Base-by-base conservation (phyloP, 1,284 basidiomycete genomes). In the Mycosarcoma mackinlayi region DNA sequence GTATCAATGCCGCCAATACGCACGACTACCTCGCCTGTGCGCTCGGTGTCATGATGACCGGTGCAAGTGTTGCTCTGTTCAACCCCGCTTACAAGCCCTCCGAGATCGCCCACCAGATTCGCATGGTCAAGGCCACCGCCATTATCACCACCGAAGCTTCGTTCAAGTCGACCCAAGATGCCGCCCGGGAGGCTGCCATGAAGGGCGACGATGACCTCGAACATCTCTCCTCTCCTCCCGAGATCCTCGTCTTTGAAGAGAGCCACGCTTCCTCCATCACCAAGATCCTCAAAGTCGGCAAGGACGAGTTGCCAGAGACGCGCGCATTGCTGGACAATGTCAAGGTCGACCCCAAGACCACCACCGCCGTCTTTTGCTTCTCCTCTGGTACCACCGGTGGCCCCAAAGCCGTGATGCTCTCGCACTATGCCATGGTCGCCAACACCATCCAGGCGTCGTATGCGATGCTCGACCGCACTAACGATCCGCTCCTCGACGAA, bases 321-420 rank as follows among this genome's bases (percentile, higher is more conserved):
- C 51, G 50, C 39, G 34, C 58, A 39, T 49, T 61, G 38, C 56
- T 67, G 24, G 67, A 75, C 38, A 50, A 56, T 44, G 67, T 75
- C 30, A 27, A 61, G 37, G 23, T 73, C 47, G 59, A 69, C 50
- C 73, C 72, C 11, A 50, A 53, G 24, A 51, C 47, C 21, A 70
- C 77, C 44, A 67, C 70, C 19, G 77, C 77, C 21, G 59, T 79
- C 28, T 75, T 62, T 35, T 81, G 79, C 51, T 79, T 79, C 52
- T 75, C 71, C 25, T 82, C 80, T 3, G 80, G 80, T 38, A 81
- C 80, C 10, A 79, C 80, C 3, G 80, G 79, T 13, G 53, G 68
- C 11, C 80, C 80, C 35, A 82, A 82, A 53, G 80, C 75, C 6
- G 79, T 82, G 27, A 59, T 64, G 38, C 68, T 82, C n/a, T 73